These are phyloP conservation scores for Phymatotrichopsis omnivora DNA, from an alignment of 2,329 filamentous ascomycete species.

Conservation along the genomic window DNA sequence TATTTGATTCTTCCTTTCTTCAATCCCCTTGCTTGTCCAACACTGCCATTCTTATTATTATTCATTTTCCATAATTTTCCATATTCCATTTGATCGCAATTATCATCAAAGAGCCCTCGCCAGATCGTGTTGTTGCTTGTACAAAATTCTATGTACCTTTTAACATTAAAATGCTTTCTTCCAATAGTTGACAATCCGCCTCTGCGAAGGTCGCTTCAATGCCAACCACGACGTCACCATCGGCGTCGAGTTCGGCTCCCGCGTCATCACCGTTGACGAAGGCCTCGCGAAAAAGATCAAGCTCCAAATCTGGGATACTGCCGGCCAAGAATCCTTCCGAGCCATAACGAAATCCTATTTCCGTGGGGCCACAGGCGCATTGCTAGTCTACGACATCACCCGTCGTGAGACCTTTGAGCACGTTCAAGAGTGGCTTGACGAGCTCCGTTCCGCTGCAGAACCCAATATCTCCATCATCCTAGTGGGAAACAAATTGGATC, in stretches of 20 bases:
- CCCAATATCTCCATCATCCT: constrained; percentile 89
- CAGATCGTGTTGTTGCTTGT: background rate
- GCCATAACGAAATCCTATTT: constrained; percentile 70
- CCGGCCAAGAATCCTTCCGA: constrained; percentile 61
- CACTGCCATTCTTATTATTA: constrained; percentile 34
- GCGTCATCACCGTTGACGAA: constrained; percentile 53
- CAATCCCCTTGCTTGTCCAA: constrained; percentile 37
- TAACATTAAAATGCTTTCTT: background rate
- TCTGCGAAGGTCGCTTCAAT: constrained; percentile 61
- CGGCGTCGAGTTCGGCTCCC: constrained; percentile 58
- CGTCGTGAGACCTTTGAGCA: constrained; percentile 75
- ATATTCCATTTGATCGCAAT: constrained; percentile 22
- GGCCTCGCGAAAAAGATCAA: constrained; percentile 30
- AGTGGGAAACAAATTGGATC: constrained; percentile 90
- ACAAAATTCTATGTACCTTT: constrained; percentile 1
- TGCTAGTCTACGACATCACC: constrained; percentile 92
- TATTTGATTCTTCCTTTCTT: constrained; percentile 45
- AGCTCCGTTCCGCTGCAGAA: constrained; percentile 88
- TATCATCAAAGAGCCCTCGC: constrained; percentile 1
- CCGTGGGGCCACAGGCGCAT: constrained; percentile 63
- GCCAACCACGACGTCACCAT: constrained; percentile 61
- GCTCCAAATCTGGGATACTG: constrained; percentile 58
- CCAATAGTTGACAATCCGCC: constrained; percentile 52
- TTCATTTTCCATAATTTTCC: constrained; percentile 27
- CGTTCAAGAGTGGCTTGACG: constrained; percentile 86